Evolutionary conservation across 306 rosid species (phyloP).

Genomic region (Crotalaria pallida): DNA sequence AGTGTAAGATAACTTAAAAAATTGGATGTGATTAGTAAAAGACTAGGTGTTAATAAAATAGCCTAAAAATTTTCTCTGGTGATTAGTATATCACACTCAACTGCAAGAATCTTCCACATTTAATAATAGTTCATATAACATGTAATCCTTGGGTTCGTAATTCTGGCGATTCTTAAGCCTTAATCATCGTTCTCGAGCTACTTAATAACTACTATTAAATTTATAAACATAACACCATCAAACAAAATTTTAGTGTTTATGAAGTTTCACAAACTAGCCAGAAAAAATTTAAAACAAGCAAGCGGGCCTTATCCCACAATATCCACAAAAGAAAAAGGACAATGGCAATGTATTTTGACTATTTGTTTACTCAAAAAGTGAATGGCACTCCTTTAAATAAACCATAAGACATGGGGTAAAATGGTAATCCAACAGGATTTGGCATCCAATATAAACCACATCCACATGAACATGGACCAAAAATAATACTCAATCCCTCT

Average conservation of each 20-base stretch:
- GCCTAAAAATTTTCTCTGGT: too few species aligned
- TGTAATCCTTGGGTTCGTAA: conserved; percentile 33
- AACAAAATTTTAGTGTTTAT: neutral
- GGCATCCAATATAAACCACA: conserved; percentile 23
- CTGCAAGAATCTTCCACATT: neutral
- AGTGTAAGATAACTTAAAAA: too few species aligned
- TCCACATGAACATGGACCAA: neutral
- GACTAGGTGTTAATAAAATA: too few species aligned
- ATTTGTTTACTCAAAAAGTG: conserved; percentile 27
- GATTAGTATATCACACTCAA: neutral
- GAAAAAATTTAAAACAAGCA: conserved; percentile 15
- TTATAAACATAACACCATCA: neutral
- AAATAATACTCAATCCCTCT: neutral
- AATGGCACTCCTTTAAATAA: conserved; percentile 51
- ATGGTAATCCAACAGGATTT: conserved; percentile 27
- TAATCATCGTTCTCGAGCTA: conserved; percentile 50
- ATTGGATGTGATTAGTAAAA: too few species aligned
- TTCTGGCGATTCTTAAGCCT: conserved; percentile 54
- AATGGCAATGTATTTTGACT: conserved; percentile 19
- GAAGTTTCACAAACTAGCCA: conserved; percentile 10
- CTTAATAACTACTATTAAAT: neutral
- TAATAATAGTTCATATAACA: neutral
- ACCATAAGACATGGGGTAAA: conserved; percentile 43
- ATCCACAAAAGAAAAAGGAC: conserved; percentile 29
- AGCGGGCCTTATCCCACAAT: conserved; percentile 37